These are phyloP conservation scores for Plasmodium cynomolgi DNA, from an alignment of 169 alveolate species.

Conservation along the genomic window DNA sequence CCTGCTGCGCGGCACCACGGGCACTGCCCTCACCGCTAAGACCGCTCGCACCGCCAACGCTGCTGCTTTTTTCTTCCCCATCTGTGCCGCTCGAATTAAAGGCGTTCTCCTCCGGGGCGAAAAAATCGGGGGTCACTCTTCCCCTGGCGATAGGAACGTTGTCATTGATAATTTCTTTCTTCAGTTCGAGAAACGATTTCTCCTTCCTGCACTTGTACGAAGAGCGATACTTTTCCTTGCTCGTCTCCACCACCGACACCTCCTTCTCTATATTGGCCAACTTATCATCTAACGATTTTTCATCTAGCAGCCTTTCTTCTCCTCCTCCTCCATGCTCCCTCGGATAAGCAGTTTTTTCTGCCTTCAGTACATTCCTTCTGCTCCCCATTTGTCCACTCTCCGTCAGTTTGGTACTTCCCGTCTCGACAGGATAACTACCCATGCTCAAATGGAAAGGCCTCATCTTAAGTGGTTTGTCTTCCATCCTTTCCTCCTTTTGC, in stretches of 20 bases:
- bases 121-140: slow-evolving; percentile 71
- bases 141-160: not conserved
- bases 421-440: not conserved
- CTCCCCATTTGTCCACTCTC: not conserved
- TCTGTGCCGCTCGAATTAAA: slow-evolving; percentile 11
- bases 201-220: not conserved
- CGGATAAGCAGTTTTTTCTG: not conserved
- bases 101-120: not conserved
- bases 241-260: not conserved
- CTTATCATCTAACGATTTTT: slow-evolving; percentile 22
- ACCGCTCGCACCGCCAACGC: not conserved
- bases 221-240: not conserved
- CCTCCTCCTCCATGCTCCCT: not conserved
- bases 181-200: slow-evolving; percentile 33
- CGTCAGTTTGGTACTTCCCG: not conserved
- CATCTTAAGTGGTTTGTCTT: not conserved
- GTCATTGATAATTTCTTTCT: slow-evolving; percentile 8
- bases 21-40: not conserved
- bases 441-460: not conserved
- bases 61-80: not conserved
- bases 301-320: slow-evolving; percentile 5
- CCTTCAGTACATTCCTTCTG: not conserved
- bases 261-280: slow-evolving; percentile 14
- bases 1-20: not conserved
- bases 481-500: not conserved